Evolutionary conservation across 2,329 filamentous ascomycete genomes (phyloP).

Genomic region (Colletotrichum sp.): DNA sequence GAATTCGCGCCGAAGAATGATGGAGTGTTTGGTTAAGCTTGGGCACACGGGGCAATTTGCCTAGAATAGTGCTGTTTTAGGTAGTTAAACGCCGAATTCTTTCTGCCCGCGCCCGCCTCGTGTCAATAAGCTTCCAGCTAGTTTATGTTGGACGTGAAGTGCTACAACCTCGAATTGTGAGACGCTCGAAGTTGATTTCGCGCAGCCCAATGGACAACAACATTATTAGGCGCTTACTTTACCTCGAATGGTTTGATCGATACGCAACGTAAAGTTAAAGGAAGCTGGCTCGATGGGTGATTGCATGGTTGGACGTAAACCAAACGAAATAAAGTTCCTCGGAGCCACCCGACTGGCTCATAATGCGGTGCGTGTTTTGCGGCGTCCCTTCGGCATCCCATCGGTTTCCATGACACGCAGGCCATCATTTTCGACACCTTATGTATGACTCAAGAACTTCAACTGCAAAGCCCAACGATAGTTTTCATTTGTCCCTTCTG

Average conservation of each 20-base stretch:
- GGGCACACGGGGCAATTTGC: background rate
- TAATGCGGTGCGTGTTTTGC: accelerated
- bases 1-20: conserved; percentile 1
- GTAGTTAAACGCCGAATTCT: background rate
- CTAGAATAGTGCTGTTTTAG: background rate
- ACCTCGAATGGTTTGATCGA: background rate
- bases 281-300: background rate
- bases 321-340: background rate
- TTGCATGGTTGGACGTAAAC: background rate
- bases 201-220: background rate
- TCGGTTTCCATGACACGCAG: background rate
- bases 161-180: background rate
- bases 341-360: background rate
- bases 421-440: background rate
- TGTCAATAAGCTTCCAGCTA: background rate
- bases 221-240: background rate
- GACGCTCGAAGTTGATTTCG: background rate
- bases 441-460: background rate
- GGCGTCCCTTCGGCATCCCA: background rate
- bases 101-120: background rate
- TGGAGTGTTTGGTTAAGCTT: background rate
- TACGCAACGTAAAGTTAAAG: background rate
- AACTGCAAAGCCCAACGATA: background rate
- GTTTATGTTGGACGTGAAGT: background rate
- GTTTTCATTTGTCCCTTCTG: background rate